Evolutionary conservation across 352 stramenopile species (phyloP), one percentile per base, ranked within the genome.

Genomic region (Globisporangium okanoganense): DNA sequence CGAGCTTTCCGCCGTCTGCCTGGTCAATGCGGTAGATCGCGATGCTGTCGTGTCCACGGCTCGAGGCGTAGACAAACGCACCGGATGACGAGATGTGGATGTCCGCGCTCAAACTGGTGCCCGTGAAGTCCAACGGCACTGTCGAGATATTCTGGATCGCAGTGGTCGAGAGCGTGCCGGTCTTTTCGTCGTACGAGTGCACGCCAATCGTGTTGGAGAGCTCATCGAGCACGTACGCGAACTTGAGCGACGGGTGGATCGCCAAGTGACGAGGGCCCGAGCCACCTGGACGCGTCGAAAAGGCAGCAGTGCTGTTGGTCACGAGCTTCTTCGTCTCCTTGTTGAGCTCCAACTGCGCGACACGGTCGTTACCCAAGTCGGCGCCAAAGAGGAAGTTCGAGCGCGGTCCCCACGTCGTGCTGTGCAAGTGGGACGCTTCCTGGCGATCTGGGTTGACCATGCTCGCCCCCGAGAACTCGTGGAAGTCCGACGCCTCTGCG

Each of bases 401-500:
- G 43, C 69, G 56, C 13, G 77, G 36, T 0, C 66, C 70, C 83
- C 82, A 94, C n/a, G 67, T 80, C 31, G 79, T 81, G 59, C 82
- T 92, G 70, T 94, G 85, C 44, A 90, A 61, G 59, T 94, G 85
- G 0, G 85, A 69, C 3, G 81, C 83, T 40, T 94, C 82, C 61
- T 92, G 85, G 35, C 83, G 82, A 41, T 85, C 76, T 0, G 79
- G 75, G 25, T 78, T 71, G 9, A 69, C 82, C 20, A 73, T 43
- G 44, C 75, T 88, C 18, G 65, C 68, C 5, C 76, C 78, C 6
- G 70, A 25, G 52, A 83, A 90, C 35, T 66, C 50, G 41, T 84
- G 71, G 38, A 80, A 57, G 62, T 88, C 75, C 8, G 69, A 73
- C 0, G 70, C 63, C 10, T 66, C 49, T 5, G 38, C 61, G 20